A percentile compares a stretch with the other conserved stretches of the same genome.
phyloP scores from a whole-genome alignment of 2,329 filamentous ascomycete species.

The Blastomyces silverae region DNA sequence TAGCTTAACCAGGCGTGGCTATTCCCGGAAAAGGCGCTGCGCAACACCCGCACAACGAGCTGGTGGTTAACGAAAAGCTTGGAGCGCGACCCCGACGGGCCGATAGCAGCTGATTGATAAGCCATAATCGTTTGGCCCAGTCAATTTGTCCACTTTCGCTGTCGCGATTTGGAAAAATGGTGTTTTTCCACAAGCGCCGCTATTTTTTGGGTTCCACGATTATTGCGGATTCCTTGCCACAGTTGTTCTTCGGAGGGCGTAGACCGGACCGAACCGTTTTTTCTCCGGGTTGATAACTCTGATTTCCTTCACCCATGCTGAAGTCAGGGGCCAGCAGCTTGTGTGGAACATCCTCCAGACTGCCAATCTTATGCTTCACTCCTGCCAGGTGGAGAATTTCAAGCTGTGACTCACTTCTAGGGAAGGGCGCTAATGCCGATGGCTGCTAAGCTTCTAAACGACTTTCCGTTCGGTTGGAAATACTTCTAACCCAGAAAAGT shows the following conservation, averaged over 20 bases:
- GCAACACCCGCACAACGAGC: neutral
- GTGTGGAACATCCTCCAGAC: neutral
- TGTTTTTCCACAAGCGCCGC: neutral
- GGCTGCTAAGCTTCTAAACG: neutral
- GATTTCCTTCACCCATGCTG: neutral
- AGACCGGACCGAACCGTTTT: neutral
- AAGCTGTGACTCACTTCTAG: slow-evolving; percentile 1
- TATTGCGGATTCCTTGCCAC: neutral
- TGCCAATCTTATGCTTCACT: neutral
- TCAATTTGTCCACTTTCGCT: neutral
- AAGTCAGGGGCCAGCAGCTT: neutral
- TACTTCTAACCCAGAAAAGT: neutral
- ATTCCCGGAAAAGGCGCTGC: neutral
- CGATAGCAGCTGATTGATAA: neutral
- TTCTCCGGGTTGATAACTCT: neutral
- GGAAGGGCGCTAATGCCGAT: neutral
- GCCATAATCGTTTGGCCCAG: neutral
- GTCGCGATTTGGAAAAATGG: neutral
- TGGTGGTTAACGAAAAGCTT: neutral
- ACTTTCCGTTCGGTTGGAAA: neutral
- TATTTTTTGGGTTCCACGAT: neutral
- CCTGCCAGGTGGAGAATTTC: too few species aligned
- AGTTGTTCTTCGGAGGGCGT: neutral
- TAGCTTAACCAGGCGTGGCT: neutral
- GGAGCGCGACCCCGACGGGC: neutral